Base-by-base conservation (phyloP, 176 grass and related monocot genomes). In the Rhynchospora breviuscula region DNA sequence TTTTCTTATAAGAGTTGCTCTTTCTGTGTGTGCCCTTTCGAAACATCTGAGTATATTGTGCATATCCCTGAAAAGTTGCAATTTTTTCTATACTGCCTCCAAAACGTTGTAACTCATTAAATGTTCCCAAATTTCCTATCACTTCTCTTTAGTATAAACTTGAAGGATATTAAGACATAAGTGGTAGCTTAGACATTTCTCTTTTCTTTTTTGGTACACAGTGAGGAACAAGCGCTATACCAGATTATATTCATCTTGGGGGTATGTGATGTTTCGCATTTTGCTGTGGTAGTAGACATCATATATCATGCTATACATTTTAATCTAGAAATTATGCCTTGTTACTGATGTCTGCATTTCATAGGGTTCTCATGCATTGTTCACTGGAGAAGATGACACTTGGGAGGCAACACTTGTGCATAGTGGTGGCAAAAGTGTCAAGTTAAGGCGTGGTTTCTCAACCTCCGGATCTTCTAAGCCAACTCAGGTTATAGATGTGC, bases 361-460 rank as follows among this genome's bases (percentile, higher is more conserved):
- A 54, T 87, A 98, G 96, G 93, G 85, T 31, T 85, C 94, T 73
- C 96, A 98, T 84, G 93, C 86, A 82, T 88, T 99, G 82, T 98
- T 98, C 87, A 98, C 92, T 63, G 93, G 96, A 85, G 91, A 91
- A 79, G 96, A 98, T 89, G 84, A 93, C 89, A 95, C 87, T 40
- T 98, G 96, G 96, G 96, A 99, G 79, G 93, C 96, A 59, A 95
- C 84, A 87, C 89, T 99, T 84, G 89, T 91, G 35, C 53, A 93
- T 59, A 81, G 64, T 86, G 87, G 90, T 45, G 88, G 93, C 72
- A 93, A 81, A 54, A 88, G 79, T 35, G 89, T 95, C 85, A 99
- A 99, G 78, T 81, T 99, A 86, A 99, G 93, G 84, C 93, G 91
- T 58, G 96, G 96, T 22, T 95, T 99, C 86, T 86, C 91, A 79